These are phyloP conservation scores for Durusdinium trenchii DNA, from an alignment of 73 alveolate species.

Conservation along the genomic window DNA sequence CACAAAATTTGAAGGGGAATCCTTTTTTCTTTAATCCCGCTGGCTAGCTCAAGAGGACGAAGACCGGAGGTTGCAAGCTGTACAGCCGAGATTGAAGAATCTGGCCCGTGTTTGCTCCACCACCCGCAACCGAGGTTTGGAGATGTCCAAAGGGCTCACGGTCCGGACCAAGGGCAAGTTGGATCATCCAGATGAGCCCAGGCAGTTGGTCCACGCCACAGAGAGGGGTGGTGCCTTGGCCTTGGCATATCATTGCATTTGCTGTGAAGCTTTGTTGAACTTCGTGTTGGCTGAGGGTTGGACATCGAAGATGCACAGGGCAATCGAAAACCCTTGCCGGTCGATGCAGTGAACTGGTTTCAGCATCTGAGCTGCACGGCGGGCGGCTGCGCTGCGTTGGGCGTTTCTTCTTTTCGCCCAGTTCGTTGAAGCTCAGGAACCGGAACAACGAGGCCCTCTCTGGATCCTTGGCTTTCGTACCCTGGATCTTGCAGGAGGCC, in stretches of 20 bases:
- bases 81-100: neutral
- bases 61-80: neutral
- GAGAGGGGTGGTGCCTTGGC: conserved; percentile 50
- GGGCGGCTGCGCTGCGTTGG: too few species aligned
- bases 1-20: neutral
- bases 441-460: conserved; percentile 76
- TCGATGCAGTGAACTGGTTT: conserved; percentile 56
- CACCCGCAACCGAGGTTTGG: conserved; percentile 8
- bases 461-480: conserved; percentile 92
- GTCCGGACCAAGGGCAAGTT: neutral
- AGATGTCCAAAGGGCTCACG: conserved; percentile 61
- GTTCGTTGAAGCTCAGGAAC: neutral
- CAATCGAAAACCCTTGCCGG: conserved; percentile 63
- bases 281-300: neutral
- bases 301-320: conserved; percentile 80
- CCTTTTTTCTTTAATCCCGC: neutral
- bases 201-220: conserved; percentile 52
- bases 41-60: neutral
- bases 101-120: neutral
- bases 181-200: conserved; percentile 32
- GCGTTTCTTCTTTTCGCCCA: neutral
- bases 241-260: neutral
- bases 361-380: conserved; percentile 12
- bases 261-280: neutral
- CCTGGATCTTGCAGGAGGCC: conserved; percentile 95